Percentiles rank a stretch among this genome's conserved stretches.
Conservation (phyloP, 192 early-diverging fungal genomes). For the Linnemannia zychae region DNA sequence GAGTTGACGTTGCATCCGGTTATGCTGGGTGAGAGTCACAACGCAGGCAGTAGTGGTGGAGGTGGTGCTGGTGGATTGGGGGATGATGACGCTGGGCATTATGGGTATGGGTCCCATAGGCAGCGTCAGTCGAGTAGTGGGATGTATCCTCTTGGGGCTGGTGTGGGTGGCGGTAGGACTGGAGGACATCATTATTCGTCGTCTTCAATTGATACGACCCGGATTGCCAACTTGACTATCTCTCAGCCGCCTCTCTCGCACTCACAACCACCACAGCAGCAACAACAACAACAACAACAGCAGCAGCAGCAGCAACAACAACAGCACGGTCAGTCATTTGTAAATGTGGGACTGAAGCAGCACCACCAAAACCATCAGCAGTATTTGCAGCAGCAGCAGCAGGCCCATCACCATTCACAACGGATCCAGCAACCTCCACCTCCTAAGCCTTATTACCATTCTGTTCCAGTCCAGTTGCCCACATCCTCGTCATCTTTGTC, state of each 20-base stretch:
- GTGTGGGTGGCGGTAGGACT: not conserved
- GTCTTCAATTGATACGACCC: conserved; percentile 42
- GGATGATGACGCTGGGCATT: not conserved
- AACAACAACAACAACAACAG: conserved; percentile 17
- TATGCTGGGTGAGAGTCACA: conserved; percentile 22
- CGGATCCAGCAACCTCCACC: conserved; percentile 27
- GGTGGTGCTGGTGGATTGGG: not conserved
- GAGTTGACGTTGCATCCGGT: conserved; percentile 47
- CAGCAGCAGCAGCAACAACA: conserved; percentile 36
- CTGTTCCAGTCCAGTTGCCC: conserved; percentile 16
- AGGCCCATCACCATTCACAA: conserved; percentile 24
- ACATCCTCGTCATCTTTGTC: not conserved
- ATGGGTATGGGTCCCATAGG: conserved; percentile 18
- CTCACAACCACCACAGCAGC: not conserved
- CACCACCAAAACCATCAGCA: conserved; percentile 30
- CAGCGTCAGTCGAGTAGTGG: conserved; percentile 33
- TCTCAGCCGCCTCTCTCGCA: conserved; percentile 25
- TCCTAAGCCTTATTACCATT: conserved; percentile 35
- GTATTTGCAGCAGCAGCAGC: conserved; percentile 30
- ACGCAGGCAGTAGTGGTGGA: conserved; percentile 20
- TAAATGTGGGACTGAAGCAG: conserved; percentile 21
- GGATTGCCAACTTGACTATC: conserved; percentile 45
- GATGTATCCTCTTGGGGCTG: not conserved
- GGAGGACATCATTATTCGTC: conserved; percentile 39
- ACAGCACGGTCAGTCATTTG: not conserved